Conservation (phyloP, 176 grass and related monocot species). For the Stipa capillata region DNA sequence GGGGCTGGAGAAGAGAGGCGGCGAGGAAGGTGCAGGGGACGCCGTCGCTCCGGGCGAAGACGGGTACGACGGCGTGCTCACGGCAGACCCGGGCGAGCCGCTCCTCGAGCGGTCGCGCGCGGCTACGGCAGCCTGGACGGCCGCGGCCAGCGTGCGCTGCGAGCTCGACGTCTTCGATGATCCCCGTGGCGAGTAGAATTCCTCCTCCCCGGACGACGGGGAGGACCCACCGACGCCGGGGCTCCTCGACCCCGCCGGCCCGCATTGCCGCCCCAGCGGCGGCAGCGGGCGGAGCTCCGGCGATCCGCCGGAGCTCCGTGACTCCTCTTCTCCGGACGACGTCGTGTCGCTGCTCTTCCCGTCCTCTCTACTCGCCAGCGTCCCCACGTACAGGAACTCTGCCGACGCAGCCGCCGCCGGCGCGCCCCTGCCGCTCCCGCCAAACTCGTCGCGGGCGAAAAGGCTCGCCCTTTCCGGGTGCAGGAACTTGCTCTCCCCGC, state of each 20-base stretch:
- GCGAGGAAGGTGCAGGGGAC: conserved; percentile 55
- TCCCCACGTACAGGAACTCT: conserved; percentile 76
- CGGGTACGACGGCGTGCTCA: conserved; percentile 96
- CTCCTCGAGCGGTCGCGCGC: conserved; percentile 48
- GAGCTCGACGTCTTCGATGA: conserved; percentile 61
- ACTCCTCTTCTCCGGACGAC: conserved; percentile 42
- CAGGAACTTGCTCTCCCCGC: conserved; percentile 26
- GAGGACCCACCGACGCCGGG: background rate
- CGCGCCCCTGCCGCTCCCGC: conserved; percentile 33
- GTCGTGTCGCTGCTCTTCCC: conserved; percentile 29
- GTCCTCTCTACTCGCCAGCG: conserved; percentile 33
- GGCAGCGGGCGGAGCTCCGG: conserved; percentile 88
- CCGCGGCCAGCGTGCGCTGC: conserved; percentile 33
- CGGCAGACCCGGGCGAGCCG: conserved; percentile 42
- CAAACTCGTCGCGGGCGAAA: conserved; percentile 56
- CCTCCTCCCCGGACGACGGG: conserved; percentile 60
- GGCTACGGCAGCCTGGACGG: conserved; percentile 30
- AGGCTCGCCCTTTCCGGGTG: conserved; percentile 69
- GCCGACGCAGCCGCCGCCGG: conserved; percentile 10
- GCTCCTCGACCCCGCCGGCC: conserved; percentile 28
- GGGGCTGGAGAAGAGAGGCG: conserved; percentile 64
- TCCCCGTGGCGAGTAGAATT: conserved; percentile 86
- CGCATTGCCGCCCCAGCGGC: conserved; percentile 57
- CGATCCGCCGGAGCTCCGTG: conserved; percentile 41
- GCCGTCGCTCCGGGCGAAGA: conserved; percentile 52